Conservation (phyloP, 225 moss, liverwort and hornwort genomes). For the Pleurozium schreberi region DNA sequence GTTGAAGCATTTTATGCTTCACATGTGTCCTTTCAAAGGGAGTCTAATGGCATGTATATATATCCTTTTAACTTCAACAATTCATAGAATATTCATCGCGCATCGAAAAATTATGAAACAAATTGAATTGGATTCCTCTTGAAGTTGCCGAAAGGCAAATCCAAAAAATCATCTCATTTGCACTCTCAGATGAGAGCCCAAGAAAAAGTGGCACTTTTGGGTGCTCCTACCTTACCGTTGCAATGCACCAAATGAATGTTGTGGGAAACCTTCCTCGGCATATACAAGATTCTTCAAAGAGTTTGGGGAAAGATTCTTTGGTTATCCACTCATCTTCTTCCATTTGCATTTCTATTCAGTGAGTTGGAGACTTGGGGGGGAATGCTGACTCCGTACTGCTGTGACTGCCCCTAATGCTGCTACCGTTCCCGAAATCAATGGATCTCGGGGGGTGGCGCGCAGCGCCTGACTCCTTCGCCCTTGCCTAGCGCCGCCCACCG, state of each 20-base stretch:
- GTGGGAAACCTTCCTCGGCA: too few relatives aligned
- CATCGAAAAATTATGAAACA: neutral
- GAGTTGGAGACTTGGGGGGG: neutral
- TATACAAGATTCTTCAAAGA: neutral
- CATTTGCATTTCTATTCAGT: neutral
- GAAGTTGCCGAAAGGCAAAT: fast-evolving
- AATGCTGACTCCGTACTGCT: neutral
- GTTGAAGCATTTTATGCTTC: neutral
- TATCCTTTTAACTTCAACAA: too few relatives aligned
- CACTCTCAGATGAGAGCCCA: fast-evolving
- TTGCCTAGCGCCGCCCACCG: neutral
- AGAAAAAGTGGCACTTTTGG: neutral
- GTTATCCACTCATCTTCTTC: neutral
- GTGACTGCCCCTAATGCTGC: neutral
- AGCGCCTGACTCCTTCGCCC: neutral
- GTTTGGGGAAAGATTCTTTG: neutral
- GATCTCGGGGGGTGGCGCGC: neutral
- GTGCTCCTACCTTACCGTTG: fast-evolving
- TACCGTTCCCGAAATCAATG: neutral
- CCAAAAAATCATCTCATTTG: neutral
- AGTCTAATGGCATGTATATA: neutral
- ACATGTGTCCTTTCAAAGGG: fast-evolving
- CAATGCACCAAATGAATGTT: neutral
- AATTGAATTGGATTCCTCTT: neutral
- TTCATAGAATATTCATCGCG: fast-evolving